phyloP scores from a whole-genome alignment of 1,284 basidiomycete species.

The Crepidotus sp. region DNA sequence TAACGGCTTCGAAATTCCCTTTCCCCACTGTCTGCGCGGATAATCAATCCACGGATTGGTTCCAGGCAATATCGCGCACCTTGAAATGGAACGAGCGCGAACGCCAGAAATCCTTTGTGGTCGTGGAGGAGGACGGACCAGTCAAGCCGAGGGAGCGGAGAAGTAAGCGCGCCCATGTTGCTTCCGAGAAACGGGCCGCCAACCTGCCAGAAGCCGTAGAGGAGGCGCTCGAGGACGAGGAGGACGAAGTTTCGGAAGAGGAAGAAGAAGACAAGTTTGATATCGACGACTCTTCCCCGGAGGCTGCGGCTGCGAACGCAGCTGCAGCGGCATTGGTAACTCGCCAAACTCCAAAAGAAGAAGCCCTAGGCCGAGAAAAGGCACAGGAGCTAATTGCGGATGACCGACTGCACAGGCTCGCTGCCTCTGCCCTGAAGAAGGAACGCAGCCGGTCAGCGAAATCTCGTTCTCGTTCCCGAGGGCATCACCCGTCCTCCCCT shows the following conservation, averaged over 20 bases:
- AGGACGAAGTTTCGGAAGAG: slow-evolving; percentile 36
- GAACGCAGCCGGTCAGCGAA: slow-evolving; percentile 27
- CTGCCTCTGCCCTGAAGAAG: slow-evolving; percentile 26
- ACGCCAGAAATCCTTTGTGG: slow-evolving; percentile 93
- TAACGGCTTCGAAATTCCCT: slow-evolving; percentile 95
- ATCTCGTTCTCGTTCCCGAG: slow-evolving; percentile 32
- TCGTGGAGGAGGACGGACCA: slow-evolving; percentile 78
- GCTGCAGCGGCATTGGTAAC: slow-evolving; percentile 14
- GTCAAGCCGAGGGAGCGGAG: slow-evolving; percentile 34
- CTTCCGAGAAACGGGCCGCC: slow-evolving; percentile 17
- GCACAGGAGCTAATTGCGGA: slow-evolving; percentile 25
- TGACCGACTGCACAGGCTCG: slow-evolving; percentile 24
- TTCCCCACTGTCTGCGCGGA: slow-evolving; percentile 98
- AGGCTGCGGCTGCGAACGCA: slow-evolving; percentile 29
- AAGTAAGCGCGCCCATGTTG: slow-evolving; percentile 21
- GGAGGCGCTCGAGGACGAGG: slow-evolving; percentile 34
- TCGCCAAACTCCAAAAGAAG: slow-evolving; percentile 20
- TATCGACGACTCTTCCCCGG: slow-evolving; percentile 77
- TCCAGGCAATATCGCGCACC: slow-evolving; percentile 92
- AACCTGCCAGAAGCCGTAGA: slow-evolving; percentile 22
- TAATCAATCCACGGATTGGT: slow-evolving; percentile 98
- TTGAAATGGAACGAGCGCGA: slow-evolving; percentile 98
- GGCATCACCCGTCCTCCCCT: slow-evolving; percentile 33
- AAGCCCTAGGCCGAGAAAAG: slow-evolving; percentile 21
- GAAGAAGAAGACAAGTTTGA: slow-evolving; percentile 77